These are phyloP conservation scores for Schwanniomyces yamadae DNA, from an alignment of 805 yeast genomes.

Conservation along the genomic window DNA sequence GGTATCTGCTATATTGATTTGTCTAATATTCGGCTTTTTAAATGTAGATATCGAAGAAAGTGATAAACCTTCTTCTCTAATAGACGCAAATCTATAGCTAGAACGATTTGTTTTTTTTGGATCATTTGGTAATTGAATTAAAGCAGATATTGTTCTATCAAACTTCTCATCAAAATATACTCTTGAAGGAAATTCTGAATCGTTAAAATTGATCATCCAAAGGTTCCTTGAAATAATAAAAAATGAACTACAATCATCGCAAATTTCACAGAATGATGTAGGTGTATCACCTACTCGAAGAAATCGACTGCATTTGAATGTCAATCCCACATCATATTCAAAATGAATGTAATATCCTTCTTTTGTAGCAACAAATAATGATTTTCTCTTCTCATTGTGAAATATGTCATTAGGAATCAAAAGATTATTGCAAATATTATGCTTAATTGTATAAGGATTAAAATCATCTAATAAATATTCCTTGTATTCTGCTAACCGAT, in stretches of 20 bases:
- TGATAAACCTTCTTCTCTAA: conserved; percentile 39
- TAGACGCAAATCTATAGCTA: conserved; percentile 7
- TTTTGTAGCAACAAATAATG: conserved; percentile 29
- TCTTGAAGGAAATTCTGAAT: conserved; percentile 24
- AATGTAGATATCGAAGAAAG: conserved; percentile 25
- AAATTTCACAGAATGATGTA: conserved; percentile 16
- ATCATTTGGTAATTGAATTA: conserved; percentile 11
- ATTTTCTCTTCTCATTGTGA: neutral
- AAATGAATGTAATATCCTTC: conserved; percentile 29
- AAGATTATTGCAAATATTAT: neutral
- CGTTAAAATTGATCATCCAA: conserved; percentile 33
- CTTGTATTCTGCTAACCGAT: neutral
- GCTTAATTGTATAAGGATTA: conserved; percentile 7
- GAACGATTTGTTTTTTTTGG: neutral
- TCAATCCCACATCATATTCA: conserved; percentile 1
- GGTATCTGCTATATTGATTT: conserved; percentile 29
- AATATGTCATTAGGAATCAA: conserved; percentile 23
- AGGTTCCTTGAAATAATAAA: conserved; percentile 25
- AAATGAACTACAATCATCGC: conserved; percentile 18
- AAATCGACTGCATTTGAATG: conserved; percentile 12
- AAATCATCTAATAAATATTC: conserved; percentile 2
- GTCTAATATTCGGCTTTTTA: conserved; percentile 24
- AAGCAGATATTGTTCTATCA: conserved; percentile 24
- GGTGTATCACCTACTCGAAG: conserved; percentile 28
- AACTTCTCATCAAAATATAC: conserved; percentile 36